Conservation (phyloP, 208 protist species). For the Porcisia hertigi region DNA sequence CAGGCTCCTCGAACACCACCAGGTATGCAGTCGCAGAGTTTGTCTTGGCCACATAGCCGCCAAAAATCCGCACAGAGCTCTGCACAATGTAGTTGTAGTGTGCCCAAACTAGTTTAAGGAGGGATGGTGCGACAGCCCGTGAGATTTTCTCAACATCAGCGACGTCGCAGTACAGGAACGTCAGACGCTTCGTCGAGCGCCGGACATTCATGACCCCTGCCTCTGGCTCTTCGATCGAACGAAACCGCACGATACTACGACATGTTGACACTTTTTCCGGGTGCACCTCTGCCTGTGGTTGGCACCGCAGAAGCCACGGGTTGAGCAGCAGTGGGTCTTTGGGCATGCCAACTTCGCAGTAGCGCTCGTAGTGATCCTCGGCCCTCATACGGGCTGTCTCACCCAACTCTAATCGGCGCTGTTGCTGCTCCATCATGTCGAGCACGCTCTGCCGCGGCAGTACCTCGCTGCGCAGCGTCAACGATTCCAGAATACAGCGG, state of each 20-base stretch:
- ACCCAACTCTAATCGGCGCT: conserved; percentile 46
- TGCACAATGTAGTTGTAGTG: conserved; percentile 84
- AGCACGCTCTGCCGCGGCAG: conserved; percentile 57
- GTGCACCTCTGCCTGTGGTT: conserved; percentile 31
- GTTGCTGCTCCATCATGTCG: conserved; percentile 62
- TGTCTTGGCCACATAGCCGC: conserved; percentile 68
- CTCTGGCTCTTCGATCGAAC: conserved; percentile 27
- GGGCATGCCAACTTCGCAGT: conserved; percentile 11
- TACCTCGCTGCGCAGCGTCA: conserved; percentile 37
- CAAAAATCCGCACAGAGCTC: conserved; percentile 30
- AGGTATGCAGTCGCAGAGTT: conserved; percentile 64
- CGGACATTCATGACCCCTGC: conserved; percentile 26
- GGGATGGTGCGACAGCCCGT: conserved; percentile 11
- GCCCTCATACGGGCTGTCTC: conserved; percentile 64
- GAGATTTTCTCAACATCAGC: conserved; percentile 28
- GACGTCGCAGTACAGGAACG: conserved; percentile 69
- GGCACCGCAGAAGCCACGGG: conserved; percentile 53
- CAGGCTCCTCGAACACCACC: conserved; percentile 48
- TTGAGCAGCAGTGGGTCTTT: conserved; percentile 35
- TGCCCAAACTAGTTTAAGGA: conserved; percentile 43
- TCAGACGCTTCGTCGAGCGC: conserved; percentile 19
- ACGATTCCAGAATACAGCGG: conserved; percentile 42
- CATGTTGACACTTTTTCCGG: conserved; percentile 3
- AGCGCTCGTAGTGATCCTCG: conserved; percentile 54
- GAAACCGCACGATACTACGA: conserved; percentile 23